These are phyloP conservation scores for Terfezia claveryi DNA, from an alignment of 495 filamentous ascomycete species.

Conservation along the genomic window DNA sequence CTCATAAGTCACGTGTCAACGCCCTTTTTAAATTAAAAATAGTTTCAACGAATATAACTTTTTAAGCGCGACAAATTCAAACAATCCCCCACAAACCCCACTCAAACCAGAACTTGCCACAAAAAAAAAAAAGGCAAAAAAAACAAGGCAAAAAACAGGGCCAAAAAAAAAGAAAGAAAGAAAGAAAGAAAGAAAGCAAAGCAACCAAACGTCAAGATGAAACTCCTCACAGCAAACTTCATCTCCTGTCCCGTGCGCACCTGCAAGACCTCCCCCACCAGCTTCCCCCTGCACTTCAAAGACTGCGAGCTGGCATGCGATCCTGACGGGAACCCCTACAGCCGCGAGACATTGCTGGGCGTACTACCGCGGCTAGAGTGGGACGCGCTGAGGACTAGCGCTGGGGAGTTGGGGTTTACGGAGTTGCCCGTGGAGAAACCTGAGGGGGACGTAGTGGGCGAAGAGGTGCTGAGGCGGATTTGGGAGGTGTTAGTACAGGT, in stretches of 20 bases:
- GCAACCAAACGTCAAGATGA: constrained; percentile 34
- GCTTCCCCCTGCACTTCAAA: constrained; percentile 76
- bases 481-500: constrained; percentile 32
- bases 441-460: constrained; percentile 39
- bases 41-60: too few relatives aligned
- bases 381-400: constrained; percentile 48
- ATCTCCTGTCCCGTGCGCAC: constrained; percentile 85
- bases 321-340: constrained; percentile 41
- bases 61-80: too few relatives aligned
- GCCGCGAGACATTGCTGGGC: constrained; percentile 55
- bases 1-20: too few relatives aligned
- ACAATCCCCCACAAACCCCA: too few relatives aligned
- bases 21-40: too few relatives aligned
- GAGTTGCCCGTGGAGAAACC: constrained; percentile 40
- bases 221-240: constrained; percentile 90
- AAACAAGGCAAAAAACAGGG: too few relatives aligned
- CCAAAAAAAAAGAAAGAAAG: too few relatives aligned
- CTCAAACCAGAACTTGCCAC: too few relatives aligned
- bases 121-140: too few relatives aligned
- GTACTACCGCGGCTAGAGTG: constrained; percentile 77
- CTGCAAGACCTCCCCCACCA: constrained; percentile 54
- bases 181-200: too few relatives aligned
- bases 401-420: constrained; percentile 77
- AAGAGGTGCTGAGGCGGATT: constrained; percentile 59
- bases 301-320: constrained; percentile 74